Base-by-base conservation (phyloP, 2,329 filamentous ascomycete genomes). In the Colletotrichum aenigma region DNA sequence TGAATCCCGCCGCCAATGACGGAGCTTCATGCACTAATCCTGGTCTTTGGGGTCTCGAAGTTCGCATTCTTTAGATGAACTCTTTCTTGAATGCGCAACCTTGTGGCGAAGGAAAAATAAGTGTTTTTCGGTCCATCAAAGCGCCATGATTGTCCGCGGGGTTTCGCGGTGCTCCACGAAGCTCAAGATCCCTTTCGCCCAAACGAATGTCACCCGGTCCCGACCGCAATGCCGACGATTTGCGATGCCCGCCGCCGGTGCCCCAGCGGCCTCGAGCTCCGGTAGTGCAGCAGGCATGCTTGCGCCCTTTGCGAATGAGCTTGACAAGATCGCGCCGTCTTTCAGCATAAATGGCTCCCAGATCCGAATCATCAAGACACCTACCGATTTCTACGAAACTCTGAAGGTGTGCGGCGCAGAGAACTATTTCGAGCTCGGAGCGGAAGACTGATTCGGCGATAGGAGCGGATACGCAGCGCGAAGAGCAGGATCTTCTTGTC, bases 301-400 rank as follows among this genome's bases (percentile, higher is more conserved):
- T 72, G 87, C 88, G 30, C 89, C 90, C 15, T 88, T 94, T 82
- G 83, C 91, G 82, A 85, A 85, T 79, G 96, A 99, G 84, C 87
- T 99, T 76, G 97, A 99, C 84, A 94, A 91, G 79, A 92, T 98
- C 78, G 94, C 96, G 5, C 97, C 97, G n/a, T 93, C 94, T 60
- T 98, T 99, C 80, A 94, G 96, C 82, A 89, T 99, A 30, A 88
- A 93, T 30, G 95, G 95, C 3, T 94, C 95, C 7, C 92, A 96
- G 74, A 94, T 99, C 66, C 89, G 90, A 13, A 93, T 99, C 24
- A 85, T 99, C 15, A 90, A 93, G 79, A 94, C 94, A 4, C 97
- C 97, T 0, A 86, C 91, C n/a, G 94, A 96, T 69, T 99, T 99
- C 83, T 99, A 98, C 85, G 92, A 94, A 79, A 95, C 94, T 9